phyloP scores from a whole-genome alignment of 2,329 filamentous ascomycete genomes.

The Gaeumannomyces tritici region DNA sequence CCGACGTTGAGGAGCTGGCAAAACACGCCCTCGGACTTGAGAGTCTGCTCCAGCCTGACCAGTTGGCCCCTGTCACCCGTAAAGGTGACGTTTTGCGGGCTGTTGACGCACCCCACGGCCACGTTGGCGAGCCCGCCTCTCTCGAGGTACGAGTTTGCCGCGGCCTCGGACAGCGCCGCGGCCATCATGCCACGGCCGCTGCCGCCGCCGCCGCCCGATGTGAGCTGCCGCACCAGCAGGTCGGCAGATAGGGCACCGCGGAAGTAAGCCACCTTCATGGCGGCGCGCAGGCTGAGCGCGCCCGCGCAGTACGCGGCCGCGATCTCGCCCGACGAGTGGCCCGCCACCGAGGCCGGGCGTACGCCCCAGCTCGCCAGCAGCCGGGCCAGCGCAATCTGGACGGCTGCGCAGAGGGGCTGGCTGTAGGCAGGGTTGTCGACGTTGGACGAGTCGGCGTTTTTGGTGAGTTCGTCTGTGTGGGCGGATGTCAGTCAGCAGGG shows the following conservation, averaged over 20 bases:
- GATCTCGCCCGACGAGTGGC: conserved; percentile 17
- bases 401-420: conserved; percentile 29
- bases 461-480: neutral
- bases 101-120: conserved; percentile 23
- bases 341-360: conserved; percentile 9
- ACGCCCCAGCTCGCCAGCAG: conserved; percentile 13
- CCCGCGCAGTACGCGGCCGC: conserved; percentile 14
- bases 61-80: conserved; percentile 15
- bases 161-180: conserved; percentile 25
- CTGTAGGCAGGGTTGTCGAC: conserved; percentile 10
- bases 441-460: neutral
- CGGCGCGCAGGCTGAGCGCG: conserved; percentile 7
- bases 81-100: conserved; percentile 23
- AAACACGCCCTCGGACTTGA: neutral
- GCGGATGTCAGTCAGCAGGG: too few relatives aligned
- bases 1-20: conserved; percentile 16
- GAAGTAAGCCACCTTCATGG: conserved; percentile 12
- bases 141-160: conserved; percentile 17
- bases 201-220: too few relatives aligned
- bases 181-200: conserved; percentile 31
- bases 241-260: conserved; percentile 6
- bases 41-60: neutral
- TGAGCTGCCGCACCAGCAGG: neutral
- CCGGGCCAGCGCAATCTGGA: conserved; percentile 30
- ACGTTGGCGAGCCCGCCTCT: conserved; percentile 7